Conservation (phyloP, 495 filamentous ascomycete genomes). For the Podospora didyma region DNA sequence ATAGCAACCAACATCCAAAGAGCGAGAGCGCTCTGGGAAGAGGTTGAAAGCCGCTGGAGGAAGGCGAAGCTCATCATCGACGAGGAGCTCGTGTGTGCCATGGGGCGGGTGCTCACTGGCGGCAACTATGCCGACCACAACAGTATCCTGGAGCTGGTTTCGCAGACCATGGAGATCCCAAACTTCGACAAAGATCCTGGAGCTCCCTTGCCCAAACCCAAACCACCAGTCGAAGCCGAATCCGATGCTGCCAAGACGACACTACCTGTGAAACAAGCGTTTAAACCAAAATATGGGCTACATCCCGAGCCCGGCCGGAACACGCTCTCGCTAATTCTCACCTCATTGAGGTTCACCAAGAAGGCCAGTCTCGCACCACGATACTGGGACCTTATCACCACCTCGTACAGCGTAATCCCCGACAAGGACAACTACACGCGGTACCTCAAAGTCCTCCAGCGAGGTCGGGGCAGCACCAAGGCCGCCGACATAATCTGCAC, state of each 20-base stretch:
- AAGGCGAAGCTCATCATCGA: conserved; percentile 65
- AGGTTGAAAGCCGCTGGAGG: conserved; percentile 68
- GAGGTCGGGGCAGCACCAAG: conserved; percentile 54
- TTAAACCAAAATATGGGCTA: conserved; percentile 19
- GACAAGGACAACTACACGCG: conserved; percentile 63
- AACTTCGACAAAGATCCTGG: conserved; percentile 30
- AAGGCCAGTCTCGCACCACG: conserved; percentile 45
- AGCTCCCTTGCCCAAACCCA: neutral
- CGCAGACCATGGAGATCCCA: conserved; percentile 74
- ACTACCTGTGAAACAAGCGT: neutral
- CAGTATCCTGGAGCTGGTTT: conserved; percentile 64
- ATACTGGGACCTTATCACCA: conserved; percentile 75
- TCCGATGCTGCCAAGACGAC: neutral
- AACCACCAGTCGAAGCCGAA: neutral
- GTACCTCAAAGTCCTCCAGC: conserved; percentile 64
- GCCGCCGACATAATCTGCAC: conserved; percentile 51
- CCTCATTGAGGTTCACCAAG: conserved; percentile 53
- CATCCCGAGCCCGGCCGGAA: conserved; percentile 58
- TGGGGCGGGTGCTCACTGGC: conserved; percentile 68
- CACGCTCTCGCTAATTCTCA: conserved; percentile 65
- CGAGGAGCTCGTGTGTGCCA: conserved; percentile 66
- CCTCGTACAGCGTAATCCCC: conserved; percentile 52
- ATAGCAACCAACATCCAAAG: conserved; percentile 34
- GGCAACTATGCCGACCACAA: conserved; percentile 54
- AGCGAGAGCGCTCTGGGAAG: conserved; percentile 75